phyloP scores from a whole-genome alignment of 768 basidiomycete genomes.

The Pleurotus cornucopiae region DNA sequence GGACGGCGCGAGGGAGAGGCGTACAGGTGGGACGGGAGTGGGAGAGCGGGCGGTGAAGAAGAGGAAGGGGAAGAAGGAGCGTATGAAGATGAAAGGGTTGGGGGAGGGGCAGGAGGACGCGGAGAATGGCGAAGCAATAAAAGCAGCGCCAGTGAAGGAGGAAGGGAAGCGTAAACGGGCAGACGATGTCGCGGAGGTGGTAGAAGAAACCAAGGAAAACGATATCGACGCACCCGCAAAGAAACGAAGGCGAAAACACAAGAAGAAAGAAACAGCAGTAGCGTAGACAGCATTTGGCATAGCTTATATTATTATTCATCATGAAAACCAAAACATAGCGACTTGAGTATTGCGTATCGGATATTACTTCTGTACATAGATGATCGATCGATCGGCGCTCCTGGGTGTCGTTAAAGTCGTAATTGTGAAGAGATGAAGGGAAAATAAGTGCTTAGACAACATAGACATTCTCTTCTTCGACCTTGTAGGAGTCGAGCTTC shows the following conservation, averaged over 20 bases:
- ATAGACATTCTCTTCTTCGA: conserved; percentile 37
- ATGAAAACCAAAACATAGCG: not conserved
- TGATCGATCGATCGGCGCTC: not conserved
- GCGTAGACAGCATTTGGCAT: not conserved
- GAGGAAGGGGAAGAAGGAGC: conserved; percentile 69
- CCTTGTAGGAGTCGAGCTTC: conserved; percentile 31
- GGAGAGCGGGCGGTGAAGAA: conserved; percentile 43
- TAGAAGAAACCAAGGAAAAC: conserved; percentile 19
- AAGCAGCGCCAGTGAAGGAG: conserved; percentile 10
- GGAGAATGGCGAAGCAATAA: conserved; percentile 14
- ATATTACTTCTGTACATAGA: no score
- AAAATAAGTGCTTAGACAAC: conserved; percentile 23
- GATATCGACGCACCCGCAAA: conserved; percentile 19
- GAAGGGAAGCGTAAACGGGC: conserved; percentile 11
- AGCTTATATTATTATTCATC: not conserved
- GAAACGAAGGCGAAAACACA: conserved; percentile 39
- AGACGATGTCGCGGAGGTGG: conserved; percentile 9
- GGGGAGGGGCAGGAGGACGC: conserved; percentile 17
- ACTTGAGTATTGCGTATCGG: no score
- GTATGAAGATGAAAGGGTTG: conserved; percentile 45
- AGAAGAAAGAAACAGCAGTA: conserved; percentile 16
- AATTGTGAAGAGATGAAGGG: not conserved
- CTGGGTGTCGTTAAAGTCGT: not conserved
- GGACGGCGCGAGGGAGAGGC: conserved; percentile 16
- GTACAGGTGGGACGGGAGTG: conserved; percentile 13